Percentiles rank a stretch among this genome's conserved stretches.
phyloP scores from a whole-genome alignment of 2,329 filamentous ascomycete genomes.

The Apiospora marii region DNA sequence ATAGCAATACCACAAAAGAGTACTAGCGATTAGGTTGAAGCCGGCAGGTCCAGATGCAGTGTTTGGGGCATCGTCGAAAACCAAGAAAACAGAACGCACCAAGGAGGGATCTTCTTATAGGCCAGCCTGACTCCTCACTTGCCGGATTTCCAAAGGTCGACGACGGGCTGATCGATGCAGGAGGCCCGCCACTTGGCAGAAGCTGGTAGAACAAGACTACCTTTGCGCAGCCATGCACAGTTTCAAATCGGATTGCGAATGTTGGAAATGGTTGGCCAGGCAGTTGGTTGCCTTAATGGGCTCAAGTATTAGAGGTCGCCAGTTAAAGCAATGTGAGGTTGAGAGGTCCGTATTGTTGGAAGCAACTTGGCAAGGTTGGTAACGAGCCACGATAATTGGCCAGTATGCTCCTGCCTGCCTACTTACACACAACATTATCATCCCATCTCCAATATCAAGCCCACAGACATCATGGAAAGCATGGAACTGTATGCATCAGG shows the following conservation, averaged over 20 bases:
- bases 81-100: background rate
- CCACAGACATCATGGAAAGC: background rate
- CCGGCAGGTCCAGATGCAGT: background rate
- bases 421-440: background rate
- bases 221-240: background rate
- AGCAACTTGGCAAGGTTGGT: constrained; percentile 10
- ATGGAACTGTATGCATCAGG: constrained; percentile 63
- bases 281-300: background rate
- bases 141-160: background rate
- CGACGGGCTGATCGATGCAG: background rate
- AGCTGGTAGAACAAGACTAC: background rate
- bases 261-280: background rate
- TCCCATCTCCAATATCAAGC: background rate
- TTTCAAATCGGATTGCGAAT: background rate
- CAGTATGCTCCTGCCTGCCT: background rate
- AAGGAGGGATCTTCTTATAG: background rate
- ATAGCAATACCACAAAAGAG: background rate
- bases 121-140: constrained; percentile 5
- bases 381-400: constrained; percentile 8
- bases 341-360: background rate
- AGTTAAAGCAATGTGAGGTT: background rate
- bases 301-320: background rate
- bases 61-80: background rate
- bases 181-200: constrained; percentile 7
- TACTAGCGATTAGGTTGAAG: background rate